Conservation (phyloP, 768 basidiomycete genomes). For the Megacollybia marginata region DNA sequence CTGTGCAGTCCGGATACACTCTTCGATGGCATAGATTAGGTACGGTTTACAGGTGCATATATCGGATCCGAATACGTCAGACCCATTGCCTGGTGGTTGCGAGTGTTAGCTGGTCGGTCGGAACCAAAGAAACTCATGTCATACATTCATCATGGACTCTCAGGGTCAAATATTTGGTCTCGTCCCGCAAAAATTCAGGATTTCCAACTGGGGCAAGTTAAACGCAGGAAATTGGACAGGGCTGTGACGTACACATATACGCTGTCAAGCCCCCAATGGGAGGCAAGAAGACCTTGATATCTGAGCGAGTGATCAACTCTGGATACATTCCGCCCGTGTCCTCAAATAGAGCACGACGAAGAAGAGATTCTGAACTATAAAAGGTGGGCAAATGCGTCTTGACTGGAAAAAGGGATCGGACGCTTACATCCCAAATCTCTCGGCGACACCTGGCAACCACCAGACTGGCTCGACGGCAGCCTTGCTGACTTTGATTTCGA, state of each 20-base stretch:
- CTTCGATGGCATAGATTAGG: slow-evolving; percentile 82
- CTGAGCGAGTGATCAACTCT: slow-evolving; percentile 90
- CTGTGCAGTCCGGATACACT: slow-evolving; percentile 27
- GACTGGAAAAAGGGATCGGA: background rate
- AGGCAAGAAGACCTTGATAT: slow-evolving; percentile 93
- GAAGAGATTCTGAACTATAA: slow-evolving; percentile 66
- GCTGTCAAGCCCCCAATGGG: slow-evolving; percentile 90
- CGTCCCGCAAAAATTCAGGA: slow-evolving; percentile 69
- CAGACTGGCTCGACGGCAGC: slow-evolving; percentile 96
- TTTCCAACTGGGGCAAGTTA: slow-evolving; percentile 55
- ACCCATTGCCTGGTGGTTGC: slow-evolving; percentile 68
- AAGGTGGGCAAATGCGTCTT: background rate
- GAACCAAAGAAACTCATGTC: slow-evolving; percentile 9
- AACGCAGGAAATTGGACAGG: background rate
- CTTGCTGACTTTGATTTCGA: slow-evolving; percentile 86
- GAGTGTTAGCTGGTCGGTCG: background rate
- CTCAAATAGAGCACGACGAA: slow-evolving; percentile 91
- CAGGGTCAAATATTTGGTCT: slow-evolving; percentile 72
- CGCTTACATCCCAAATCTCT: slow-evolving; percentile 84
- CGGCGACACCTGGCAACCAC: slow-evolving; percentile 90
- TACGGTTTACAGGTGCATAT: slow-evolving; percentile 94
- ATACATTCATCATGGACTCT: slow-evolving; percentile 92
- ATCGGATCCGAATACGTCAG: slow-evolving; percentile 92
- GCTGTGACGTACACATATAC: slow-evolving; percentile 65
- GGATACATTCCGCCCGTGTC: slow-evolving; percentile 96